A percentile compares a stretch with the other conserved stretches of the same genome.
Evolutionary conservation across 345 rosid genomes (phyloP).

Genomic region (Brassica incana): DNA sequence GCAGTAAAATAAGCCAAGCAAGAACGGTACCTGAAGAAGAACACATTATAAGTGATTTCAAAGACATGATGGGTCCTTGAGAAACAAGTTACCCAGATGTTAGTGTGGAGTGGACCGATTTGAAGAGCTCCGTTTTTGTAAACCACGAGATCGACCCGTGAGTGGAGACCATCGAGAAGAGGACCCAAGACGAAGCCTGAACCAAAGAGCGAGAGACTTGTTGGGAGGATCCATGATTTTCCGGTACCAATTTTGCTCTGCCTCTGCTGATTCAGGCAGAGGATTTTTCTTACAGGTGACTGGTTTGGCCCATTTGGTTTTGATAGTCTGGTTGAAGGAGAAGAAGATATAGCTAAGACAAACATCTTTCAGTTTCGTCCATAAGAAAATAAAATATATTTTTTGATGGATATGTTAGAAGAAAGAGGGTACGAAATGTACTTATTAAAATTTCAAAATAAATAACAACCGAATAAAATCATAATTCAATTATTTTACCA

Average conservation of each 20-base stretch:
- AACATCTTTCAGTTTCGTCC: constrained; percentile 24
- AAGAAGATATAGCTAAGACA: constrained; percentile 30
- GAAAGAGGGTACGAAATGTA: neutral
- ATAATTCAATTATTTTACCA: neutral
- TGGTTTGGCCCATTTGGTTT: constrained; percentile 19
- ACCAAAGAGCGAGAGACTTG: constrained; percentile 58
- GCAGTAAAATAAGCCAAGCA: constrained; percentile 77
- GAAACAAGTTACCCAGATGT: constrained; percentile 52
- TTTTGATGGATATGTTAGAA: neutral
- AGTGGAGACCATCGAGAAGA: constrained; percentile 74
- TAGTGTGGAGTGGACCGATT: constrained; percentile 73
- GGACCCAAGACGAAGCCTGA: constrained; percentile 77
- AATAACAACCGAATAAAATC: neutral
- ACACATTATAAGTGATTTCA: neutral
- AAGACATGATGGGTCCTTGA: neutral
- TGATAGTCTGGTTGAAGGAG: constrained; percentile 12
- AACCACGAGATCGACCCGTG: constrained; percentile 73
- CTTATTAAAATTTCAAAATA: neutral
- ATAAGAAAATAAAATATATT: neutral
- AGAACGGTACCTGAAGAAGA: constrained; percentile 60
- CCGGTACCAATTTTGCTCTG: constrained; percentile 31
- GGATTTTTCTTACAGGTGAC: constrained; percentile 21
- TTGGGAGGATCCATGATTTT: constrained; percentile 48
- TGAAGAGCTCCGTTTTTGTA: constrained; percentile 71
- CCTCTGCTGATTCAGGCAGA: constrained; percentile 29